Base-by-base conservation (phyloP, 768 basidiomycete species). In the Lanmaoa pseudosensibilis region DNA sequence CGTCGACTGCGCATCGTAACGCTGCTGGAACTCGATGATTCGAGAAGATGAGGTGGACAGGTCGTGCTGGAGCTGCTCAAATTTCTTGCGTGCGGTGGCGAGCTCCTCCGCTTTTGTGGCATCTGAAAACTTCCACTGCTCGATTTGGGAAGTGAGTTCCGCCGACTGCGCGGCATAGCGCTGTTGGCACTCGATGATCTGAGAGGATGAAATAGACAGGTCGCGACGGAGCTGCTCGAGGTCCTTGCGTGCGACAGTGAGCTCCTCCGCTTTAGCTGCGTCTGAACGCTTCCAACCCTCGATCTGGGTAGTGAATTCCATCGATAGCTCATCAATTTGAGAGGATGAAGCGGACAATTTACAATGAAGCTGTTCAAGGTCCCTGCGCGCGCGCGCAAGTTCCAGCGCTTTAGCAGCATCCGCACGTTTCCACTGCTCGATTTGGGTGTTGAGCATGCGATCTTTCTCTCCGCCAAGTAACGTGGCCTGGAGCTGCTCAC, bases 151-250 rank as follows among this genome's bases (percentile, higher is more conserved):
- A 1, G 36, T 49, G 10, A 59, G 46, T 12, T 37, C 36, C 2
- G 4, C 6, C 0, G 23, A 33, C 10, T 30, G 53, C 7, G 5
- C 5, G 3, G 34, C 27, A 5, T 32, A 33, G 9, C 32, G 38
- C 18, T 32, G 36, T 34, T 45, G 27, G 18, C 30, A 18, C 30
- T 30, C 41, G 5, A 13, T 21, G 11, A 36, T 25, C 18, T 34
- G 45, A 11, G 46, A 36, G 33, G 56, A 41, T 2, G 39, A 40
- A 5, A 5, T 1, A 4, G 16, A 15, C 5, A 58, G 30, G 39
- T 60, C 32, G 5, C 15, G 52, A 41, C 38, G 52, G 23, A 60
- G 44, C 16, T 46, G 12, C 1, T 57, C 57, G 21, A 59, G 21
- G 8, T 45, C 54, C 12, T 36, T 54, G 39, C 27, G 46, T 15